Conservation (phyloP, 2,329 filamentous ascomycete species). For the Aspergillus niger region DNA sequence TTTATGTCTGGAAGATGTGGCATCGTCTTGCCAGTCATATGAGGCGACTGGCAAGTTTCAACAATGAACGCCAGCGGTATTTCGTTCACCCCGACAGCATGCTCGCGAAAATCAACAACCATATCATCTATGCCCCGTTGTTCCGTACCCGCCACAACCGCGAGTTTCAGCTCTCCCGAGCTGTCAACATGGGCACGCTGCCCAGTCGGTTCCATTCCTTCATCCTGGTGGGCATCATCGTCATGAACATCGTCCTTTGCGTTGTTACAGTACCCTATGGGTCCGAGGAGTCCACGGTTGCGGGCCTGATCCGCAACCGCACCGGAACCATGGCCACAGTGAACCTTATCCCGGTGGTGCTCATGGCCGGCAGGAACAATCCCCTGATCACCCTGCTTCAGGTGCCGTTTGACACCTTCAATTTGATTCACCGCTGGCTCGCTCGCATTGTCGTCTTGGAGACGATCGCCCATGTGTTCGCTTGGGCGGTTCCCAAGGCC, state of each 20-base stretch:
- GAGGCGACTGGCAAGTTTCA: conserved; percentile 72
- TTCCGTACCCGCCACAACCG: conserved; percentile 48
- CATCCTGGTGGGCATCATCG: conserved; percentile 43
- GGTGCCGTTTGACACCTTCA: conserved; percentile 48
- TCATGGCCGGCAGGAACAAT: conserved; percentile 48
- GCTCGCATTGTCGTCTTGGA: conserved; percentile 72
- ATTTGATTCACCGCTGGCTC: conserved; percentile 74
- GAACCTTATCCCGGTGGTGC: conserved; percentile 47
- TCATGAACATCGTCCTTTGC: conserved; percentile 54
- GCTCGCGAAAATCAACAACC: conserved; percentile 70
- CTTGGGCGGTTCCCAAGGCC: conserved; percentile 73
- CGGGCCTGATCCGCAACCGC: conserved; percentile 47
- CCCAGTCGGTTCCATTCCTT: conserved; percentile 50
- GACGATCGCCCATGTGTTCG: conserved; percentile 67
- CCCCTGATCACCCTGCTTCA: conserved; percentile 46
- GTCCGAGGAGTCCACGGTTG: conserved; percentile 33
- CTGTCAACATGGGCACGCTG: conserved; percentile 49
- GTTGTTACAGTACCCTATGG: conserved; percentile 48
- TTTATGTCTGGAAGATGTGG: conserved; percentile 68
- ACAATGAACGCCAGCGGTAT: conserved; percentile 77
- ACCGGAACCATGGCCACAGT: conserved; percentile 45
- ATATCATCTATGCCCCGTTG: conserved; percentile 57
- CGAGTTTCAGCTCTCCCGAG: conserved; percentile 47
- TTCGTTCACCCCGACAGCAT: conserved; percentile 61
- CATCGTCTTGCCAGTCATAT: conserved; percentile 67